A percentile compares a stretch with the other conserved stretches of the same genome.
These are phyloP conservation scores for Penicillium verhagenii DNA, from an alignment of 495 filamentous ascomycete species.

Conservation along the genomic window DNA sequence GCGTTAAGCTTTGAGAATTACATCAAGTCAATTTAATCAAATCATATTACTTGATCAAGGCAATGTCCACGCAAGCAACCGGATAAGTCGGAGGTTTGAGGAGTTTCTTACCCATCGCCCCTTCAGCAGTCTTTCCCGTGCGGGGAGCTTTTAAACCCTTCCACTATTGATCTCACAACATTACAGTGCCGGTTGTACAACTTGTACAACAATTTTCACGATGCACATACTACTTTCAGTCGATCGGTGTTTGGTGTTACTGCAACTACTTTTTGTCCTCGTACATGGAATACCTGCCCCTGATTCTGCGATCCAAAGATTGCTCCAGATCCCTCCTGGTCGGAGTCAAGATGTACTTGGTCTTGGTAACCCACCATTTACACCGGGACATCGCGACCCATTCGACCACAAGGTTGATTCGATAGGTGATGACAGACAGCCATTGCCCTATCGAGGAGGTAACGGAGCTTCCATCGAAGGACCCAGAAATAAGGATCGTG, in stretches of 20 bases:
- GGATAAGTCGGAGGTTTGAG: neutral
- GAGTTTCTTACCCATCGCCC: too few relatives aligned
- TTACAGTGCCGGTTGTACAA: too few relatives aligned
- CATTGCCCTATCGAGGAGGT: conserved; percentile 65
- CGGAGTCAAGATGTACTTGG: neutral
- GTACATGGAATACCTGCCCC: neutral
- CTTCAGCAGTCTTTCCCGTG: too few relatives aligned
- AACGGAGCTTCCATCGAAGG: conserved; percentile 61
- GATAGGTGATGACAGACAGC: conserved; percentile 55
- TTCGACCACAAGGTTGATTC: conserved; percentile 56
- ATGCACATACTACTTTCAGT: neutral
- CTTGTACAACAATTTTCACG: neutral
- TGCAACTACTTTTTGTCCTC: neutral
- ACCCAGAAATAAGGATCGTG: conserved; percentile 61
- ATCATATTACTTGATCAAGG: too few relatives aligned
- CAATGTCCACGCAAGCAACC: neutral
- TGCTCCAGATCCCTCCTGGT: neutral
- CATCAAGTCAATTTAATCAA: neutral
- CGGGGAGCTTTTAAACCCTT: neutral
- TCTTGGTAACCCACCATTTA: conserved; percentile 27
- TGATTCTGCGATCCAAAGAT: neutral
- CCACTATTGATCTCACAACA: too few relatives aligned
- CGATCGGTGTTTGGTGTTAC: neutral
- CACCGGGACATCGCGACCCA: conserved; percentile 41
- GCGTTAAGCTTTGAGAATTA: too few relatives aligned